Base-by-base conservation (phyloP, 1,139 yeast genomes). In the Candida dubliniensis region DNA sequence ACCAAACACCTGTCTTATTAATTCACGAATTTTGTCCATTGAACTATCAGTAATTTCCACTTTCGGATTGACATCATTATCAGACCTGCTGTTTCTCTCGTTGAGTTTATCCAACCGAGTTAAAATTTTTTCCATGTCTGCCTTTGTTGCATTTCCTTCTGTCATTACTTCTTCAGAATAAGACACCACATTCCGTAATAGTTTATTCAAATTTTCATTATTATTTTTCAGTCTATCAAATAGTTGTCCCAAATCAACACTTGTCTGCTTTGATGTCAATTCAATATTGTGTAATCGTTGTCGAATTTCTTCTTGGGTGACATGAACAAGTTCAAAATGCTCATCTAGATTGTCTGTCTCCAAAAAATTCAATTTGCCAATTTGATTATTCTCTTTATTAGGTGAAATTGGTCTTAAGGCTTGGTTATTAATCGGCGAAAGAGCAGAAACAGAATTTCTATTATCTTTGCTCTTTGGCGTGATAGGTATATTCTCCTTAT, bases 161-260 rank as follows among this genome's bases (percentile, higher is more conserved):
- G 71, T 66, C 12, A 66, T 57, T 3, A 68, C 70, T 38, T 68
- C 72, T 26, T 60, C 58, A 2, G 71, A 61, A 53, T 69, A 66
- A 18, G 57, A 56, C 18, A 71, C 65, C 23, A 70, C 60, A 40
- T 64, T 65, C 27, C 58, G 60, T 14, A 72, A 60, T 34, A 72
- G 55, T 47, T 62, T 64, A 47, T 63, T 69, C 55, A 72, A 64
- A 49, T 67, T 57, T 45, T 62, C 67, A 54, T 72, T 71, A 51
- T 72, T 72, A 49, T 67, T 71, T 51, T 67, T 71, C 67, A 68
- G 73, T 36, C 77, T 52, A 38, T 69, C 74, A 15, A 61, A 63
- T 40, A 72, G 58, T 47, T 71, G 73, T 2, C 60, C 66, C 44
- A 72, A 55, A 49, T 72, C 77, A 5, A 64, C 52, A 36, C 60